Evolutionary conservation across 768 basidiomycete genomes (phyloP).

Genomic region (Hortiboletus campestris): DNA sequence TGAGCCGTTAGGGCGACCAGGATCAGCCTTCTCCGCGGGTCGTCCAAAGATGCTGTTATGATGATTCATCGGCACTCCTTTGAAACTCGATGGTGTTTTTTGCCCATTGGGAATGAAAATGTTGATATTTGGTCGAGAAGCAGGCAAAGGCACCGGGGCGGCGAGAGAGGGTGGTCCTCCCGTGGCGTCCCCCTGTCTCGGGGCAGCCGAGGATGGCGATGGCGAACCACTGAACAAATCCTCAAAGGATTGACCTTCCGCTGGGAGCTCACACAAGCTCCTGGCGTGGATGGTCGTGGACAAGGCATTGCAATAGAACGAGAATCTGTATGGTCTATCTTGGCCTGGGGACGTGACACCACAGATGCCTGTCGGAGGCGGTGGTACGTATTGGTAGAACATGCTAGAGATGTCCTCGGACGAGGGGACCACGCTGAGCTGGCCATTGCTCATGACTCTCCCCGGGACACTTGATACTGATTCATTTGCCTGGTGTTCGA

Average conservation of each 20-base stretch:
- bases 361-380: slow-evolving; percentile 9
- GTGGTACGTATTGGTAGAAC: slow-evolving; percentile 11
- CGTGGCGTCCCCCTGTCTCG: slow-evolving; percentile 4
- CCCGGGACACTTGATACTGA: slow-evolving; percentile 47
- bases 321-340: slow-evolving; percentile 94
- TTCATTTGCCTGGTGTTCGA: slow-evolving; percentile 62
- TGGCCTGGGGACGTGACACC: slow-evolving; percentile 55
- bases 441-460: slow-evolving; percentile 28
- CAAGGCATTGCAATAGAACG: slow-evolving; percentile 94
- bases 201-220: slow-evolving; percentile 5
- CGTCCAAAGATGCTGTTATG: slow-evolving; percentile 19
- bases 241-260: slow-evolving; percentile 89
- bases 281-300: slow-evolving; percentile 94
- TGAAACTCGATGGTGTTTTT: slow-evolving; percentile 7
- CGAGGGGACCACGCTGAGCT: slow-evolving; percentile 42
- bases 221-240: slow-evolving; percentile 73
- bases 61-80: not conserved
- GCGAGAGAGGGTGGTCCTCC: slow-evolving; percentile 1
- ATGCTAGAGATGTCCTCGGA: slow-evolving; percentile 37
- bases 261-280: slow-evolving; percentile 89
- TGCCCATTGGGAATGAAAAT: slow-evolving; percentile 6
- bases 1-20: slow-evolving; percentile 22
- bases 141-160: slow-evolving; percentile 9
- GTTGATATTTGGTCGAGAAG: not conserved
- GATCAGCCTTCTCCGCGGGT: slow-evolving; percentile 19